Base-by-base conservation (phyloP, 2,329 filamentous ascomycete species). In the Didymella sp. region DNA sequence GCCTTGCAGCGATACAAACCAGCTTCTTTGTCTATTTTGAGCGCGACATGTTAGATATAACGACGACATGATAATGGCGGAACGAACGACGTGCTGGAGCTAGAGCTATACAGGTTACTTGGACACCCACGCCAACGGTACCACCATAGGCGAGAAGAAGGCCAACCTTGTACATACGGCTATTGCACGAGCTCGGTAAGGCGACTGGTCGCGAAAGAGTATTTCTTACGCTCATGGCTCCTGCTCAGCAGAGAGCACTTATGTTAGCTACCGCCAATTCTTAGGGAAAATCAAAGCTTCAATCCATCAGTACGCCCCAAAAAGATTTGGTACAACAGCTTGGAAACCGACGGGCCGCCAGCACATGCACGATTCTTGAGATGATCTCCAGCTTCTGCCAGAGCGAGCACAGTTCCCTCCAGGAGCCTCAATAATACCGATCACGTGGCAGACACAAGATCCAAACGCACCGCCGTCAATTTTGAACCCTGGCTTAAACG, bases 41-140 rank as follows among this genome's bases (percentile, higher is more conserved):
- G 70, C 69, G 69, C 67, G 59, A 62, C 61, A 63, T 62, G 67
- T 68, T 71, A 66, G 62, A 73, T 66, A 64, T 74, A 67, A 75
- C 61, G 70, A 74, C 64, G 69, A 70, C 67, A 75, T 72, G 73
- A 75, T 74, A 63, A 74, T 66, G 65, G 72, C 61, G 62, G 69
- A 65, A 73, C 57, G 66, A 67, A 66, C 44, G 50, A 66, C 56
- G 55, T 58, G 58, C 59, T 60, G 59, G 45, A 51, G 51, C 59
- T 54, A 53, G 56, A 63, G 56, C 52, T 53, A 49, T 55, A 65
- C 60, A 59, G 61, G 57, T 58, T 52, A 54, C 60, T 59, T 66
- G 58, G 65, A 61, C 60, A 60, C 49, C 63, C 60, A 59, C 58
- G 58, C 56, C 55, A 41, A 49, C 52, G 54, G 59, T 53, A 41